A percentile compares a stretch with the other conserved stretches of the same genome.
Conservation (phyloP, 202 grass and related monocot species). For the Schoenoplectus triqueter region DNA sequence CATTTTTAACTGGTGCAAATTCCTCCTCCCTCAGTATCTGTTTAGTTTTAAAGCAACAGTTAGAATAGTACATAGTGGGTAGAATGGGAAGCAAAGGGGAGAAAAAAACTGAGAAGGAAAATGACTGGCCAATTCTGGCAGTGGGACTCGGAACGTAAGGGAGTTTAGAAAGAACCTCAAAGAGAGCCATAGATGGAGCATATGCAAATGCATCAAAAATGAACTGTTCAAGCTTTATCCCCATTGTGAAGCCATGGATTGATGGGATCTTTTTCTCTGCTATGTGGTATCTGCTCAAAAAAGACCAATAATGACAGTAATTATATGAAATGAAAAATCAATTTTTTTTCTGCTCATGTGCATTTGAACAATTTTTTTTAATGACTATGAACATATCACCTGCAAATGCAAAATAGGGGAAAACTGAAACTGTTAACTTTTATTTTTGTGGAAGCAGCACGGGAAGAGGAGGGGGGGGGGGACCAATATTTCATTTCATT, state of each 20-base stretch:
- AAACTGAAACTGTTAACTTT: background rate
- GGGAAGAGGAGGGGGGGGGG: background rate
- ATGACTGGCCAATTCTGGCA: too few relatives aligned
- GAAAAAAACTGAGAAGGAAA: background rate
- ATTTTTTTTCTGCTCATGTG: background rate
- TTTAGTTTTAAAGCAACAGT: constrained; percentile 8
- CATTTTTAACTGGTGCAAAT: constrained; percentile 98
- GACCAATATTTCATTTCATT: background rate
- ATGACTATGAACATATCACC: background rate
- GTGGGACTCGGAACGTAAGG: too few relatives aligned
- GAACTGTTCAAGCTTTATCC: constrained; percentile 92
- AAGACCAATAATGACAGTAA: constrained; percentile 2
- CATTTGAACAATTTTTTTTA: background rate
- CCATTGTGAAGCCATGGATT: constrained; percentile 80
- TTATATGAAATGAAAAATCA: background rate
- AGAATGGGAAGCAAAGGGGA: background rate
- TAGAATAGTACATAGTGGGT: constrained; percentile 15
- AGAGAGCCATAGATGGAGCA: constrained; percentile 79
- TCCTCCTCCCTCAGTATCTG: constrained; percentile 93
- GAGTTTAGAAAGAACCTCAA: constrained; percentile 60
- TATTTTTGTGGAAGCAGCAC: background rate
- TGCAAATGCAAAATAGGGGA: background rate
- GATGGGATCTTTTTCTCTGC: constrained; percentile 99
- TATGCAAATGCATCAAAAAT: constrained; percentile 96
- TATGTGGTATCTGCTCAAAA: constrained; percentile 70